Evolutionary conservation across 805 yeast genomes (phyloP), one percentile per base, ranked within the genome.

Genomic region (Saccharomycopsis fermentans): DNA sequence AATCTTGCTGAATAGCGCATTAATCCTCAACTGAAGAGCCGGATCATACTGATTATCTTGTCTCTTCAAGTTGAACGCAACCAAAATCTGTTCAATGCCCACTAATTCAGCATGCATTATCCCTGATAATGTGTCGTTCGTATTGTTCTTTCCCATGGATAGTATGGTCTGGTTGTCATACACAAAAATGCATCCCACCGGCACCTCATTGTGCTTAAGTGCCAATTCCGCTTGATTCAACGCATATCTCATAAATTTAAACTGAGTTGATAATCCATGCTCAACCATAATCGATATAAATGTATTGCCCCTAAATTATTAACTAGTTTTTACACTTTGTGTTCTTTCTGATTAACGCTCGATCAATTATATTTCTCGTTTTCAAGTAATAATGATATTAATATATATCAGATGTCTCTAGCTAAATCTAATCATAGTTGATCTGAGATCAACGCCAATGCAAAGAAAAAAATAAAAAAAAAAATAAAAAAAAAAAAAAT

Each of bases 51-150:
- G n/a, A 59, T 39, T 14, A 55, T 58, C 17, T 63, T 62, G 54
- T 58, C 62, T 5, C 54, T 59, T 16, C 52, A 48, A 36, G 37
- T 26, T 39, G 54, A 63, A 73, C 26, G 78, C 73, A 37, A 65
- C 63, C 62, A 84, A 77, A 12, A 70, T 78, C 32, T 71, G 68
- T 52, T 82, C 82, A 16, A 90, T 84, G 0, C 92, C 97, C 59
- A 86, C 77, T 64, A 94, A 86, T 69, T 92, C 99, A 1, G 99
- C 98, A 69, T 92, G 99, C 48, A 87, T 78, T 1, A 92, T 88
- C 1, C 98, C 97, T 63, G 90, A 86, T 26, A 88, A 74, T 1
- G 96, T 83, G 26, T 82, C 76, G 67, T 92, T 92, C 8, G 98
- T 92, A 67, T 83, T 88, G 69, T 92, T 92, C 75, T 84, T 83